Conservation (phyloP, 495 filamentous ascomycete genomes). For the Bacidia rubella region DNA sequence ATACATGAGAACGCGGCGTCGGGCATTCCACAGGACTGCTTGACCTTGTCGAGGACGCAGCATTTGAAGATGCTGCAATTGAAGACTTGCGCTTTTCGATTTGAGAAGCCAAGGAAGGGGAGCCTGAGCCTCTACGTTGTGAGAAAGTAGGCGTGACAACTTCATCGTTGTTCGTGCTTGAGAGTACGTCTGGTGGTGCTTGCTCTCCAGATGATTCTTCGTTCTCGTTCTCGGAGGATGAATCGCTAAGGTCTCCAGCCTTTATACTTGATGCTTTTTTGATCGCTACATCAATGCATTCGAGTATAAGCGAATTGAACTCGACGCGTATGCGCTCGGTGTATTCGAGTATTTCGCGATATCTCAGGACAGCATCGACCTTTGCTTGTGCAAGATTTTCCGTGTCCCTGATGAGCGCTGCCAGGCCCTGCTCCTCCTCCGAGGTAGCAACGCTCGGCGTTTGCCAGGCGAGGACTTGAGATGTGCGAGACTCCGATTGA, state of each 20-base stretch:
- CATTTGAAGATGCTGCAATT: conserved; percentile 43
- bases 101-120: conserved; percentile 20
- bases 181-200: conserved; percentile 20
- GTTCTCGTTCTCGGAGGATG: conserved; percentile 38
- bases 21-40: conserved; percentile 85
- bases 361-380: conserved; percentile 81
- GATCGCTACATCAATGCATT: conserved; percentile 86
- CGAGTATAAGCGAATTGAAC: conserved; percentile 78
- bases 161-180: conserved; percentile 23
- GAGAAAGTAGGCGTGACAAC: conserved; percentile 33
- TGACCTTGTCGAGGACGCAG: conserved; percentile 60
- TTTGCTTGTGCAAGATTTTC: conserved; percentile 70
- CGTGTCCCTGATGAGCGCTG: conserved; percentile 77
- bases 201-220: conserved; percentile 24
- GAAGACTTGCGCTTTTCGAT: conserved; percentile 42
- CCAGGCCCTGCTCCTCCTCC: conserved; percentile 88
- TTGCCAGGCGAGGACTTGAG: conserved; percentile 90
- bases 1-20: conserved; percentile 77
- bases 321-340: conserved; percentile 89
- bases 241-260: conserved; percentile 71
- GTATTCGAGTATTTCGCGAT: conserved; percentile 89
- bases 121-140: conserved; percentile 22
- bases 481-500: conserved; percentile 82
- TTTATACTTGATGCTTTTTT: conserved; percentile 81
- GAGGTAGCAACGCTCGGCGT: conserved; percentile 71